Conservation (phyloP, 208 protist species). For the Trypanosoma vivax region DNA sequence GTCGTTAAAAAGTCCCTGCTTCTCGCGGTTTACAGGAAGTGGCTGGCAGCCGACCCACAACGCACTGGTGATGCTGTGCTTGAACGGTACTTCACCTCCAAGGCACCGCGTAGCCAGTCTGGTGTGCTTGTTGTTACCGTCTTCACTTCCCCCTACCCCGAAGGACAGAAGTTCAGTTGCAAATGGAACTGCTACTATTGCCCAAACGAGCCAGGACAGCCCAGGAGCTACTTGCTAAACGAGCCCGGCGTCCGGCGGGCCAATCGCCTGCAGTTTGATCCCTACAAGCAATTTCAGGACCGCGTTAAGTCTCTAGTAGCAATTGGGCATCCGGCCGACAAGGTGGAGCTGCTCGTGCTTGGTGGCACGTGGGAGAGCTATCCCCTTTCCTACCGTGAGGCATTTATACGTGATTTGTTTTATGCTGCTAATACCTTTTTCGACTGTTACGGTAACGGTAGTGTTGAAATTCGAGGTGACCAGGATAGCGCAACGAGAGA, state of each 20-base stretch:
- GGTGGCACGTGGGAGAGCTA: constrained; percentile 99
- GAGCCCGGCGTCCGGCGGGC: constrained; percentile 86
- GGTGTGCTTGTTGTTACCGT: constrained; percentile 91
- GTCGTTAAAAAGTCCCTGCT: constrained; percentile 76
- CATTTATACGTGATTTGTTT: constrained; percentile 85
- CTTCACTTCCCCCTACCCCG: constrained; percentile 85
- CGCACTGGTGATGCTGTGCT: constrained; percentile 16
- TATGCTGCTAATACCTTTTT: constrained; percentile 85
- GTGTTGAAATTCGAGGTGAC: neutral
- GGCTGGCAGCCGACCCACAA: constrained; percentile 14
- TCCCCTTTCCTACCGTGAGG: constrained; percentile 87
- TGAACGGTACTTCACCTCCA: constrained; percentile 67
- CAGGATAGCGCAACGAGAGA: neutral
- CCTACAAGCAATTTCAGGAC: constrained; percentile 76
- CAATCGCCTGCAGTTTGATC: constrained; percentile 76
- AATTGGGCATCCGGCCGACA: constrained; percentile 88
- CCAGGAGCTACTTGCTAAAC: constrained; percentile 86
- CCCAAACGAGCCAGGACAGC: constrained; percentile 87
- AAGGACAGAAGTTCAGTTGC: constrained; percentile 82
- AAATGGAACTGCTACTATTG: constrained; percentile 93
- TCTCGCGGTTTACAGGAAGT: constrained; percentile 66
- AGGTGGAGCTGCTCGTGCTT: constrained; percentile 99
- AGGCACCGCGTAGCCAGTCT: constrained; percentile 81
- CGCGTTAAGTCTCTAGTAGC: constrained; percentile 67
- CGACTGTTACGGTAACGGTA: constrained; percentile 1